A percentile compares a stretch with the other conserved stretches of the same genome.
These are phyloP conservation scores for Didymella arachidicola DNA, from an alignment of 2,329 filamentous ascomycete species.

Conservation along the genomic window DNA sequence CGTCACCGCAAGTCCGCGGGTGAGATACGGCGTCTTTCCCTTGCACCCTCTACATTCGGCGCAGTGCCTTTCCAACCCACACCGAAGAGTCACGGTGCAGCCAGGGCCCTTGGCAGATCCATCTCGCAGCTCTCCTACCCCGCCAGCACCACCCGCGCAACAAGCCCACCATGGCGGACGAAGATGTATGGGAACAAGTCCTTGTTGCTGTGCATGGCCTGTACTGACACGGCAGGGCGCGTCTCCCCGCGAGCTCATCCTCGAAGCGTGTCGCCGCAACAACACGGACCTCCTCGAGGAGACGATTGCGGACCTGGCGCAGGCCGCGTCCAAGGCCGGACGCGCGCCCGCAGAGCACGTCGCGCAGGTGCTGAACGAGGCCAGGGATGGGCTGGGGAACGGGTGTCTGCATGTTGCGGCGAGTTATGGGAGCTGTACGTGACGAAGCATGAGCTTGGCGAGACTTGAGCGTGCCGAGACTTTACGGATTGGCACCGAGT, in stretches of 20 bases:
- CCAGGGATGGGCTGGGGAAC: slow-evolving; percentile 85
- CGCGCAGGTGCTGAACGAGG: slow-evolving; percentile 81
- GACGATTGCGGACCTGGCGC: slow-evolving; percentile 66
- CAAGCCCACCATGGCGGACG: slow-evolving; percentile 45
- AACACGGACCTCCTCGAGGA: slow-evolving; percentile 85
- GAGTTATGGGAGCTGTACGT: slow-evolving; percentile 82
- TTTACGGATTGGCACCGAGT: no score
- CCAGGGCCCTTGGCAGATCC: neutral
- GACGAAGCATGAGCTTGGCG: no score
- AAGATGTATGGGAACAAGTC: slow-evolving; percentile 31
- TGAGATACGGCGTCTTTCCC: neutral
- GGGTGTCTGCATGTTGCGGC: slow-evolving; percentile 91
- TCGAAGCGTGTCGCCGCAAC: slow-evolving; percentile 93
- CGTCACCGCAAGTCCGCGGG: slow-evolving; percentile 13
- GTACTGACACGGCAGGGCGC: slow-evolving; percentile 71
- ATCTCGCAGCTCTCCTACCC: neutral
- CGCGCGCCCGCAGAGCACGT: slow-evolving; percentile 65
- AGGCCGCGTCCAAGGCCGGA: slow-evolving; percentile 58
- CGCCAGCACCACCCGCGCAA: slow-evolving; percentile 4
- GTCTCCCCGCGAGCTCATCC: slow-evolving; percentile 80
- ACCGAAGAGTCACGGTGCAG: neutral
- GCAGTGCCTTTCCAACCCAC: neutral
- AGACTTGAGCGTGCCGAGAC: no score
- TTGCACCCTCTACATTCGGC: no score
- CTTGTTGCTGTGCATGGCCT: neutral